phyloP scores from a whole-genome alignment of 2,329 filamentous ascomycete species.

The Claviceps spartinae region DNA sequence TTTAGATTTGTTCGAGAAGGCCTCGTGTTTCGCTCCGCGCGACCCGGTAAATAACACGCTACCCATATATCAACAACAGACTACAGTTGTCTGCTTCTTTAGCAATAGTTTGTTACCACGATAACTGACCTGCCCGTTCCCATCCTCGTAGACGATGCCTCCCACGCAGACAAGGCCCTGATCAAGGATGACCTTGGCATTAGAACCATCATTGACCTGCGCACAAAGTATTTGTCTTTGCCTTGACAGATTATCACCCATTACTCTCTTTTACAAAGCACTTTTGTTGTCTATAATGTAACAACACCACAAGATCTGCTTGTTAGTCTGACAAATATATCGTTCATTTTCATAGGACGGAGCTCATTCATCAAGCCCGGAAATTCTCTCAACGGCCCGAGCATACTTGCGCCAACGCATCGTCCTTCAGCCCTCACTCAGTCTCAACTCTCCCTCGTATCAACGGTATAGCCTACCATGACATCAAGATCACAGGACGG shows the following conservation, averaged over 20 bases:
- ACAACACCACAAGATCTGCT: background rate
- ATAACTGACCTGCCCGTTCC: background rate
- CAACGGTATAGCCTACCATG: constrained; percentile 45
- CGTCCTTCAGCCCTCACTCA: constrained; percentile 31
- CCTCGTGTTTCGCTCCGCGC: constrained; percentile 54
- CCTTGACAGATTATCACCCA: background rate
- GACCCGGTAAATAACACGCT: constrained; percentile 31
- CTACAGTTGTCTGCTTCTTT: background rate
- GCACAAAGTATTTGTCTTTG: constrained; percentile 45
- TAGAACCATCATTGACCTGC: constrained; percentile 63
- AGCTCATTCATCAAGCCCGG: constrained; percentile 54
- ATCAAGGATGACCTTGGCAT: constrained; percentile 50
- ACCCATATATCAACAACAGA: background rate
- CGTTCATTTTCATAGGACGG: constrained; percentile 37
- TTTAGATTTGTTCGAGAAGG: constrained; percentile 38
- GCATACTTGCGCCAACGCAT: constrained; percentile 25
- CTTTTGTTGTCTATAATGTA: background rate
- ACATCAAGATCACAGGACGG: constrained; percentile 62
- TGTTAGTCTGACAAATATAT: background rate
- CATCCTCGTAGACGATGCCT: constrained; percentile 52
- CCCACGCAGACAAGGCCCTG: constrained; percentile 44
- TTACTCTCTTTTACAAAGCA: too few species aligned
- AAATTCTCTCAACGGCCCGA: constrained; percentile 36
- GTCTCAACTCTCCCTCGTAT: constrained; percentile 47
- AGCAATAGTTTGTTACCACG: background rate